These are phyloP conservation scores for Calonectria leucothoes DNA, from an alignment of 2,329 filamentous ascomycete species.

Conservation along the genomic window DNA sequence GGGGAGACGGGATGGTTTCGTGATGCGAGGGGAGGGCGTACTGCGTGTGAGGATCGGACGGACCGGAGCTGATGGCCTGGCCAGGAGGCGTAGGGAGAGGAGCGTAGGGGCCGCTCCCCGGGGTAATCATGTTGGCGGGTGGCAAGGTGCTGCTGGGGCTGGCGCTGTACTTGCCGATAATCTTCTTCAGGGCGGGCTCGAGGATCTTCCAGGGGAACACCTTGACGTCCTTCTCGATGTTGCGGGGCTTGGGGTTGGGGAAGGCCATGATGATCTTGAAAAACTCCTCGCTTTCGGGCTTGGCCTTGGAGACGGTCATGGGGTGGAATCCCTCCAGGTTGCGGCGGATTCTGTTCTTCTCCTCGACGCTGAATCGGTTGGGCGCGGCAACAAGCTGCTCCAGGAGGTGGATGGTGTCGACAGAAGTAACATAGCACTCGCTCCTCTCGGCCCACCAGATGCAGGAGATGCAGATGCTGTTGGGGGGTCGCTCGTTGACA, in stretches of 20 bases:
- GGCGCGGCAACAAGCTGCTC: constrained; percentile 84
- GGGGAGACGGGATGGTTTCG: constrained; percentile 64
- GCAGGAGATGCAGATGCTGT: constrained; percentile 95
- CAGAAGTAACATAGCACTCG: constrained; percentile 93
- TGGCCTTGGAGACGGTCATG: constrained; percentile 91
- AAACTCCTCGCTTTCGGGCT: constrained; percentile 93
- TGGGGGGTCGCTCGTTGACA: constrained; percentile 80
- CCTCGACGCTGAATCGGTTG: constrained; percentile 90
- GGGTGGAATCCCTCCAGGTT: constrained; percentile 96
- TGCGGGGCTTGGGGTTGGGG: constrained; percentile 91
- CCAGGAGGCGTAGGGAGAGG: constrained; percentile 60
- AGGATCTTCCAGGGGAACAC: constrained; percentile 98
- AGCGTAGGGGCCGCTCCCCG: constrained; percentile 54
- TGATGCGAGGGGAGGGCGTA: constrained; percentile 58
- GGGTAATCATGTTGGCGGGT: constrained; percentile 54
- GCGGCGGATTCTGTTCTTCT: constrained; percentile 97
- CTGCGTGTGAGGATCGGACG: constrained; percentile 48
- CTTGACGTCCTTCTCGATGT: constrained; percentile 99
- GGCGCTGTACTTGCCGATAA: constrained; percentile 93
- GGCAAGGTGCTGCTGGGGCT: constrained; percentile 55
- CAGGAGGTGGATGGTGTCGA: constrained; percentile 95
- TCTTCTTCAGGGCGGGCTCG: constrained; percentile 90
- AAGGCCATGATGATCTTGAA: constrained; percentile 99
- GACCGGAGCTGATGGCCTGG: constrained; percentile 46
- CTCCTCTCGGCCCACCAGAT: constrained; percentile 96